Evolutionary conservation across 1,284 basidiomycete genomes (phyloP), one percentile per base, ranked within the genome.

Genomic region (Taiwanofungus camphoratus): DNA sequence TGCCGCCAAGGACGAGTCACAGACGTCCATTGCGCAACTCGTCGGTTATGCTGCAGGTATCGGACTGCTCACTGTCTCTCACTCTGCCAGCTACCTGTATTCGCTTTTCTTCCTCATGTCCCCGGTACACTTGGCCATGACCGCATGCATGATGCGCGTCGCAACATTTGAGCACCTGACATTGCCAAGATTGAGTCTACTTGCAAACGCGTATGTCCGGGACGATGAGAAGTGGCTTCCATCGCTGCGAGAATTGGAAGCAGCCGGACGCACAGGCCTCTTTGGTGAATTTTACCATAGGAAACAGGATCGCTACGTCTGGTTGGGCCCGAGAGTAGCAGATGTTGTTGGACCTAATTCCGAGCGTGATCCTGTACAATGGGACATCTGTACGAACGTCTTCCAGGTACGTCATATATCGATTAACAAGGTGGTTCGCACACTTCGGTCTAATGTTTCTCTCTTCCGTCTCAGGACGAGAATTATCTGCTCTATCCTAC

Each of bases 1-100:
- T 35, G 60, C 60, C 4, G 60, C 60, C 3, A 62, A 62, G 45
- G 58, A 59, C 34, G 60, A 62, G 44, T 59, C 60, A 6, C 60
- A 62, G 44, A 52, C 58, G 9, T 62, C 60, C 9, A 50, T 62
- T 21, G 59, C 54, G 5, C 58, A 61, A 39, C 54, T 62, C 13
- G 42, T 50, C 8, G 60, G 60, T 3, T 62, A 62, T 41, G 56
- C 58, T 13, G 53, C 54, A 8, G 60, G 60, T 11, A 56, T 61
- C 30, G 52, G 55, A 12, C 53, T 62, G 21, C 51, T 62, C 21
- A 52, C 59, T 4, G 24, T 61, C 45, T 60, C 59, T 35, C 60
- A 62, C 44, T 56, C 59, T 3, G 52, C 60, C 2, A 46, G 52
- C 11, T 61, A 60, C 45, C 55, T 62, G 16, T 62, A 60, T 50